Evolutionary conservation across 495 filamentous ascomycete genomes (phyloP), one percentile per base, ranked within the genome.

Genomic region (Aspergillus cristatus): DNA sequence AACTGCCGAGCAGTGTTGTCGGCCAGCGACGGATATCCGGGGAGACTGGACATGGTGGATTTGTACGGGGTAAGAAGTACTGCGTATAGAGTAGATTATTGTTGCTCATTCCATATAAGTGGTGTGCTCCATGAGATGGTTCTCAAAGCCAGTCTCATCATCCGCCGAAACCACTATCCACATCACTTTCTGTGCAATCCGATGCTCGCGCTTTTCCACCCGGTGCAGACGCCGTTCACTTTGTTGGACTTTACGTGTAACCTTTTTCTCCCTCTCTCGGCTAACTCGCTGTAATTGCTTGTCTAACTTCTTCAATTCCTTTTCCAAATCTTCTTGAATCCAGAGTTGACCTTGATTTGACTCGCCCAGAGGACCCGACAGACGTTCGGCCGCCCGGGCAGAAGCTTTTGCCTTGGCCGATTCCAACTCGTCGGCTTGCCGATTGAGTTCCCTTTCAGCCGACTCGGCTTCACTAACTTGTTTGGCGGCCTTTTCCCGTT

Each of bases 171-270:
- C 34, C 1, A 45, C 43, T 14, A 45, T 37, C 43, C 43, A 45
- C 37, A 40, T 41, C 18, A 45, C 43, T 18, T 32, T 28, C 43
- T 41, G 37, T 14, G 43, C 43, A 20, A 54, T 45, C 25, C 35
- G 41, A 2, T 43, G 45, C 32, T 41, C 35, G 29, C 42, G 44
- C 47, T 34, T 41, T 28, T 40, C 40, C 7, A 26, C 26, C 32
- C 40, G 43, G 10, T 43, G 18, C 16, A 35, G 8, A 6, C 40
- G 40, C 28, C 20, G 35, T 28, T 44, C 34, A 7, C 31, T 30
- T 18, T 35, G 20, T 18, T 37, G 32, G 3, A 40, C 14, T 18
- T 28, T 29, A 18, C 20, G 26, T 11, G 22, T 35, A 3, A 37
- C 33, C 7, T 33, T 34, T 14, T 38, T 42, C 38, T 50, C 33